A percentile compares a stretch with the other conserved stretches of the same genome.
phyloP scores from a whole-genome alignment of 805 yeast genomes.

The Candida odintsovae region DNA sequence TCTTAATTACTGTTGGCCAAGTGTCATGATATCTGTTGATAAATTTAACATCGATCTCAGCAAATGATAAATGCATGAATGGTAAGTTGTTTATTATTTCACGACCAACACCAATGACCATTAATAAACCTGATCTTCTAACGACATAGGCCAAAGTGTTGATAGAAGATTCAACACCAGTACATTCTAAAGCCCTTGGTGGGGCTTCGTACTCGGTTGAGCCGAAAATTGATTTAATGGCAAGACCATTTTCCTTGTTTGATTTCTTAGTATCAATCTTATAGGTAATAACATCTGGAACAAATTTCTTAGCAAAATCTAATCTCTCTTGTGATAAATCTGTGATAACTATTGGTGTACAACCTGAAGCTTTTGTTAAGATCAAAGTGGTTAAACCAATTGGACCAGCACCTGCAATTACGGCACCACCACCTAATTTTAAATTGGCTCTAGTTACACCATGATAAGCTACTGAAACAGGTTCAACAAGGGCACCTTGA shows the following conservation, averaged over 20 bases:
- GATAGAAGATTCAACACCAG: constrained; percentile 46
- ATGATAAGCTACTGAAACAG: constrained; percentile 47
- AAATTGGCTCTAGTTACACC: constrained; percentile 45
- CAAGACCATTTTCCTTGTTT: constrained; percentile 33
- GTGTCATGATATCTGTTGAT: constrained; percentile 51
- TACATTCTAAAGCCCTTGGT: constrained; percentile 44
- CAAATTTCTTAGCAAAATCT: constrained; percentile 38
- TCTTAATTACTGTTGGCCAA: constrained; percentile 51
- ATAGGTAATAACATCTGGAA: constrained; percentile 42
- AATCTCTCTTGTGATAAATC: constrained; percentile 41
- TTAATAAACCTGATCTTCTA: constrained; percentile 41
- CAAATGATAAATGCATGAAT: constrained; percentile 48
- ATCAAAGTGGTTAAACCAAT: constrained; percentile 46
- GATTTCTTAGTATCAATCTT: constrained; percentile 30
- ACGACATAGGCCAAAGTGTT: constrained; percentile 40
- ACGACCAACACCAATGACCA: constrained; percentile 48
- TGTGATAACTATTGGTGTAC: constrained; percentile 45
- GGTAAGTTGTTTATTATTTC: constrained; percentile 42
- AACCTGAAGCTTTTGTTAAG: constrained; percentile 47
- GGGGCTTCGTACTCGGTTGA: constrained; percentile 33
- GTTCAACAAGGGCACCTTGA: constrained; percentile 53
- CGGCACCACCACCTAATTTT: constrained; percentile 41
- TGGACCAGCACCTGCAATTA: constrained; percentile 56
- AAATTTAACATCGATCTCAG: constrained; percentile 45
- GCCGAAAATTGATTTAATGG: constrained; percentile 32